These are phyloP conservation scores for Dictyostelium discoideum DNA, from an alignment of 78 protist species.

Conservation along the genomic window DNA sequence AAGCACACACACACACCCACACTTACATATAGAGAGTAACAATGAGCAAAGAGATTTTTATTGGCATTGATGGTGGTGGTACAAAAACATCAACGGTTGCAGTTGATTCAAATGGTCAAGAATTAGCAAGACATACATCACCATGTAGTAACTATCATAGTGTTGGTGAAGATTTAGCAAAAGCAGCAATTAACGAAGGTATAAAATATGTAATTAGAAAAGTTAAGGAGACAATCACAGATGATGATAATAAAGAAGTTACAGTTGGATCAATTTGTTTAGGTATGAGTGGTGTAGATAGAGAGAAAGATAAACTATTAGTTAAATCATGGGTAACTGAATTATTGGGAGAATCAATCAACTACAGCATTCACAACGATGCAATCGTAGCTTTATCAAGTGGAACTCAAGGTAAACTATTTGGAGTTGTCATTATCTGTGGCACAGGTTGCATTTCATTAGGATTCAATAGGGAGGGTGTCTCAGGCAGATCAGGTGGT, in stretches of 20 bases:
- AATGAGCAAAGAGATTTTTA: conserved; percentile 11
- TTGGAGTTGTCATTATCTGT: conserved; percentile 69
- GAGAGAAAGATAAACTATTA: conserved; percentile 41
- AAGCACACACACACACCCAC: not conserved
- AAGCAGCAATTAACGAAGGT: conserved; percentile 51
- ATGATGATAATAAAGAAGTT: not conserved
- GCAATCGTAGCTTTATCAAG: conserved; percentile 47
- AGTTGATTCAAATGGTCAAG: conserved; percentile 51
- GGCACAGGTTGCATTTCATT: conserved; percentile 75
- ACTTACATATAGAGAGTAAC: not conserved
- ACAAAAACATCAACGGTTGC: conserved; percentile 69
- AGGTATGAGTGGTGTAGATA: conserved; percentile 81
- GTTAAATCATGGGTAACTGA: conserved; percentile 39
- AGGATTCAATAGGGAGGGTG: conserved; percentile 49
- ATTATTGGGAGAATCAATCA: not conserved
- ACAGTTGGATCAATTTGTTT: conserved; percentile 33
- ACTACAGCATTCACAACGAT: conserved; percentile 30
- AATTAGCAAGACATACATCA: conserved; percentile 22
- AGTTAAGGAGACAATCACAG: not conserved
- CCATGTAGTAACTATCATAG: conserved; percentile 63
- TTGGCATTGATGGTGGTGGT: conserved; percentile 84
- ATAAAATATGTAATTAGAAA: not conserved
- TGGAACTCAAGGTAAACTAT: conserved; percentile 59
- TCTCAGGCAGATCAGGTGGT: conserved; percentile 35
- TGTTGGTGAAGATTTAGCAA: conserved; percentile 70